Conservation (phyloP, 805 yeast species). For the Suhomyces sp. region DNA sequence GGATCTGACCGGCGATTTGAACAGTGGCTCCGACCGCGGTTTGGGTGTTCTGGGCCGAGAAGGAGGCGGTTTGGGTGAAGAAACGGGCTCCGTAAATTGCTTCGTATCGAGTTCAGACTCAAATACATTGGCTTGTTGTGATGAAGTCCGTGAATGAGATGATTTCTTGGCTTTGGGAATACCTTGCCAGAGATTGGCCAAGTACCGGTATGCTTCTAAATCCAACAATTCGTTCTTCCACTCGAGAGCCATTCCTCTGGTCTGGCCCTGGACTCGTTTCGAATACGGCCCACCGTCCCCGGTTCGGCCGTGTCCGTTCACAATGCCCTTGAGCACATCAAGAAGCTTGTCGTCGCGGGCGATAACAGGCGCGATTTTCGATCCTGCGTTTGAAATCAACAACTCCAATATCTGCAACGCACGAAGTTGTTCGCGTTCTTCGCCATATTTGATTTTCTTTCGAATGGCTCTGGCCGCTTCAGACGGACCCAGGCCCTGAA, state of each 20-base stretch:
- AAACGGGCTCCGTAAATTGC: background rate
- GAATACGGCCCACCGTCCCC: slow-evolving; percentile 38
- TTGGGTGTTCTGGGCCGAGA: background rate
- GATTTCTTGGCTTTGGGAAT: slow-evolving; percentile 34
- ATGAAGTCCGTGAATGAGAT: background rate
- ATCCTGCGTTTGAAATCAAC: slow-evolving; percentile 43
- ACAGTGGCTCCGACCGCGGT: background rate
- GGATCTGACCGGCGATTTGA: slow-evolving; percentile 2
- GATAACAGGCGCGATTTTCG: slow-evolving; percentile 38
- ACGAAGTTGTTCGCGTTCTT: slow-evolving; percentile 55
- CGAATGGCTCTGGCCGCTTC: slow-evolving; percentile 93
- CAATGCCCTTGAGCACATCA: slow-evolving; percentile 57
- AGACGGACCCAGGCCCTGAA: slow-evolving; percentile 39
- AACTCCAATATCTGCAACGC: slow-evolving; percentile 50
- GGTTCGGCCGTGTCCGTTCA: slow-evolving; percentile 36
- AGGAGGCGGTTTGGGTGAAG: background rate
- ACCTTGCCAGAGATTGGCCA: slow-evolving; percentile 46
- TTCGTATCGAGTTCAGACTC: slow-evolving; percentile 1
- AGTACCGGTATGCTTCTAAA: slow-evolving; percentile 45
- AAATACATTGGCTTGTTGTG: slow-evolving; percentile 4
- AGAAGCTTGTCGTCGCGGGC: slow-evolving; percentile 68
- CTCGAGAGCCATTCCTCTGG: slow-evolving; percentile 50
- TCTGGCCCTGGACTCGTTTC: slow-evolving; percentile 44
- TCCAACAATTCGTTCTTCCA: slow-evolving; percentile 66
- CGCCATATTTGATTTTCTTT: slow-evolving; percentile 87